phyloP scores from a whole-genome alignment of 306 rosid species.

The Cucurbita pepo region DNA sequence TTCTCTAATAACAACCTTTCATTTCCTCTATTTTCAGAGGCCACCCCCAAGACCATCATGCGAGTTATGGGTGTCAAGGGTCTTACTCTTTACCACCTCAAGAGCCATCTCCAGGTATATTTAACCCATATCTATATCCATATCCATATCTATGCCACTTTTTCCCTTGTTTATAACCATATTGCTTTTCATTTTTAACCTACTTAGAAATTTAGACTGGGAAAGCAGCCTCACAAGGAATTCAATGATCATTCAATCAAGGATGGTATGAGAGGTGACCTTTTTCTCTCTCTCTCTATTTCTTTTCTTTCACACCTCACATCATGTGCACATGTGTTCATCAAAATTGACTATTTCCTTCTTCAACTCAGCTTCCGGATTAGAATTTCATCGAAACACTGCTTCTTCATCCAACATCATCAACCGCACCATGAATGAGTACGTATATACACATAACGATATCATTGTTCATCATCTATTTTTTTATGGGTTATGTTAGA shows the following conservation, averaged over 20 bases:
- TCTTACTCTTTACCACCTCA: slow-evolving; percentile 97
- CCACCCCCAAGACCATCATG: slow-evolving; percentile 97
- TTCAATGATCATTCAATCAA: slow-evolving; percentile 88
- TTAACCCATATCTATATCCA: too few relatives aligned
- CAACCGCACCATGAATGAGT: slow-evolving; percentile 95
- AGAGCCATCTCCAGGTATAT: slow-evolving; percentile 94
- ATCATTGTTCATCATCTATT: not conserved
- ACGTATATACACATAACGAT: slow-evolving; percentile 5
- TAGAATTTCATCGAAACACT: slow-evolving; percentile 70
- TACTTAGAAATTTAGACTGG: slow-evolving; percentile 86
- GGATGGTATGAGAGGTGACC: slow-evolving; percentile 75
- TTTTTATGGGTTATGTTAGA: too few relatives aligned
- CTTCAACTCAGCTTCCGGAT: slow-evolving; percentile 48
- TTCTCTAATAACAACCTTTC: not conserved
- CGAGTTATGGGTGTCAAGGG: slow-evolving; percentile 99
- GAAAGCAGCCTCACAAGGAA: slow-evolving; percentile 99
- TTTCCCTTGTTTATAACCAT: not conserved
- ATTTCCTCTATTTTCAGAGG: slow-evolving; percentile 34
- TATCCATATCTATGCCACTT: too few relatives aligned
- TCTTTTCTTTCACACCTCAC: not conserved
- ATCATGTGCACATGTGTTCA: not conserved
- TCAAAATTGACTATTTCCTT: not conserved
- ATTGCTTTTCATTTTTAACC: slow-evolving; percentile 10
- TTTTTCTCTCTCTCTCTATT: not conserved
- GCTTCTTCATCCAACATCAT: slow-evolving; percentile 79